These are phyloP conservation scores for Mallotus japonicus DNA, from an alignment of 441 rosid species.

Conservation along the genomic window DNA sequence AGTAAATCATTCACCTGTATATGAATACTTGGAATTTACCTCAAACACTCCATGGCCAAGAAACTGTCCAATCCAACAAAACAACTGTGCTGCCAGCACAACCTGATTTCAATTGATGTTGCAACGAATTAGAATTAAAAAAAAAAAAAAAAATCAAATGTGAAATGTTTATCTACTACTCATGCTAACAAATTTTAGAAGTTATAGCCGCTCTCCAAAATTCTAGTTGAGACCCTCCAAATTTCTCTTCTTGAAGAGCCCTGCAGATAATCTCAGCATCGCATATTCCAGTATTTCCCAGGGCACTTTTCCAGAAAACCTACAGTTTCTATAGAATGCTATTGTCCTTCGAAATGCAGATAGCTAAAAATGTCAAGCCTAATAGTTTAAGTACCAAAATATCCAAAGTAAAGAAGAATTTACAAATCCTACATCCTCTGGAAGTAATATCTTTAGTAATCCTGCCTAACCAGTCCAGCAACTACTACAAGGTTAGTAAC, in stretches of 20 bases:
- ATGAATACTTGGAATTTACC: constrained; percentile 35
- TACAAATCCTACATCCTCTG: neutral
- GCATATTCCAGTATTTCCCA: neutral
- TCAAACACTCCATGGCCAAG: constrained; percentile 85
- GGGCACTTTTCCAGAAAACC: neutral
- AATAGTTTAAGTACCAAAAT: neutral
- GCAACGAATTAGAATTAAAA: neutral
- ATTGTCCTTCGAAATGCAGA: neutral
- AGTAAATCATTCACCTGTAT: neutral
- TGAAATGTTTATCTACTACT: neutral
- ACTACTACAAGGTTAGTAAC: neutral
- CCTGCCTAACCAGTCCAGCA: neutral
- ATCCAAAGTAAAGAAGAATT: neutral
- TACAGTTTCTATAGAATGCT: neutral
- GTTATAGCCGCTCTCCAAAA: too few species aligned
- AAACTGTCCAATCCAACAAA: constrained; percentile 80
- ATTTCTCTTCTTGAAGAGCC: too few species aligned
- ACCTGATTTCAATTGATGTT: constrained; percentile 41
- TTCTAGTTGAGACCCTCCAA: too few species aligned
- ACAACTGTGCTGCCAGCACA: constrained; percentile 60
- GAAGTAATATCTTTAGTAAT: neutral
- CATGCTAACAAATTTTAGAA: neutral
- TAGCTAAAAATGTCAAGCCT: neutral
- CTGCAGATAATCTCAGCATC: too few species aligned
- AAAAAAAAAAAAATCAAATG: neutral